phyloP scores from a whole-genome alignment of 257 asterid species.

The Coffea eugenioides region DNA sequence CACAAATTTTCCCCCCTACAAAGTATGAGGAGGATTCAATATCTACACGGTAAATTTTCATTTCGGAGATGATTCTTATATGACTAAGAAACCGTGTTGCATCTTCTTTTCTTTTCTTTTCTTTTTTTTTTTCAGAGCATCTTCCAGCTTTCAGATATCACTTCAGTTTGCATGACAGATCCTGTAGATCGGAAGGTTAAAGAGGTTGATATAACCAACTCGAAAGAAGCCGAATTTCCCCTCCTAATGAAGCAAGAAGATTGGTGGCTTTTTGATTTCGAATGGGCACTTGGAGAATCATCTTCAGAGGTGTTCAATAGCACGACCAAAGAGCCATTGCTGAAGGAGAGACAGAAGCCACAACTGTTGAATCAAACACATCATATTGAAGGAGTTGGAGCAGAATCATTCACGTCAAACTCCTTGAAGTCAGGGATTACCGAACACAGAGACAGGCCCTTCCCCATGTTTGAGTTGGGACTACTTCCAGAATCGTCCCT shows the following conservation, averaged over 20 bases:
- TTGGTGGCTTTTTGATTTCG: constrained; percentile 22
- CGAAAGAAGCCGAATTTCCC: constrained; percentile 3
- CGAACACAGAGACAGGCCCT: constrained; percentile 8
- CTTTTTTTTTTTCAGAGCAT: neutral
- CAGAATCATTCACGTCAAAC: constrained; percentile 14
- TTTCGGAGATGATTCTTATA: neutral
- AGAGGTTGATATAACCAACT: constrained; percentile 20
- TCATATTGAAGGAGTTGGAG: constrained; percentile 16
- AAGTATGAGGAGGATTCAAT: neutral
- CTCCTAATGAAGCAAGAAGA: constrained; percentile 22
- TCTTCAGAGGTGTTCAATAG: constrained; percentile 8
- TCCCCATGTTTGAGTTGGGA: constrained; percentile 8
- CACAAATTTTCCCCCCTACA: neutral
- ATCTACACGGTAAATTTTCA: neutral
- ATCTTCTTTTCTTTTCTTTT: neutral
- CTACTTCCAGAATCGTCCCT: constrained; percentile 21
- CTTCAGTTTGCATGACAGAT: constrained; percentile 23
- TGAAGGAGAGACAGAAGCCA: constrained; percentile 19
- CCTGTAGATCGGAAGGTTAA: constrained; percentile 15
- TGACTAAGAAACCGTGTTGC: neutral
- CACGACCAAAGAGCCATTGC: constrained; percentile 22
- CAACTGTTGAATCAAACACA: constrained; percentile 21
- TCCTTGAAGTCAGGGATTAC: constrained; percentile 1
- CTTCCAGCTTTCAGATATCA: constrained; percentile 30
- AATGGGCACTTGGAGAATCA: constrained; percentile 14